These are phyloP conservation scores for Brettanomyces custersianus DNA, from an alignment of 805 yeast genomes.

Conservation along the genomic window DNA sequence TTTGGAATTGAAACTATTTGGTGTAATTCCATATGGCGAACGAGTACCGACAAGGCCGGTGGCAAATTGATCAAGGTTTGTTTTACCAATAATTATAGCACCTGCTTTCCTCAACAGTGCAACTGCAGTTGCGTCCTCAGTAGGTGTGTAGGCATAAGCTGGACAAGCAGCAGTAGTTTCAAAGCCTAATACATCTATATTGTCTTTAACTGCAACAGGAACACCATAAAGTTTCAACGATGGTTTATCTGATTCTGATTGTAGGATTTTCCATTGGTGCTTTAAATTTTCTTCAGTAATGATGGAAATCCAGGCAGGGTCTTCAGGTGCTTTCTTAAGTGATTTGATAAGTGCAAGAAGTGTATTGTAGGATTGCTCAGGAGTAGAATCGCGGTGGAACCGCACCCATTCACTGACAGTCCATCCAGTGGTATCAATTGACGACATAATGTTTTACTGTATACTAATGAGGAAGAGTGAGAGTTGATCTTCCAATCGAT, in stretches of 20 bases:
- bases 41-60: constrained; percentile 95
- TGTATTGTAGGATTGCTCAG: constrained; percentile 47
- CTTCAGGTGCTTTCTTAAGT: constrained; percentile 38
- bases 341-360: constrained; percentile 38
- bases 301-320: constrained; percentile 90
- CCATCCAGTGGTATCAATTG: constrained; percentile 51
- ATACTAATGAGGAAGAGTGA: no score
- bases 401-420: constrained; percentile 69
- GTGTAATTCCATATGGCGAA: constrained; percentile 88
- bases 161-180: constrained; percentile 96
- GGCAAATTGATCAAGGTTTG: constrained; percentile 94
- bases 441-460: no score
- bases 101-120: constrained; percentile 72
- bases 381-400: constrained; percentile 55
- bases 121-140: constrained; percentile 69
- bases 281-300: constrained; percentile 51
- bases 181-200: constrained; percentile 78
- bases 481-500: no score
- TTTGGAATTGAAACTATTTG: constrained; percentile 62
- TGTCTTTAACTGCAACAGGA: constrained; percentile 91
- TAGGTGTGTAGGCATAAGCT: constrained; percentile 60
- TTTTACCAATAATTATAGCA: constrained; percentile 88
- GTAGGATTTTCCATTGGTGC: constrained; percentile 74
- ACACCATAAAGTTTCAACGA: constrained; percentile 77
- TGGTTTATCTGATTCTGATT: constrained; percentile 47